Base-by-base conservation (phyloP, 352 stramenopile species). In the Pythium monospermum region DNA sequence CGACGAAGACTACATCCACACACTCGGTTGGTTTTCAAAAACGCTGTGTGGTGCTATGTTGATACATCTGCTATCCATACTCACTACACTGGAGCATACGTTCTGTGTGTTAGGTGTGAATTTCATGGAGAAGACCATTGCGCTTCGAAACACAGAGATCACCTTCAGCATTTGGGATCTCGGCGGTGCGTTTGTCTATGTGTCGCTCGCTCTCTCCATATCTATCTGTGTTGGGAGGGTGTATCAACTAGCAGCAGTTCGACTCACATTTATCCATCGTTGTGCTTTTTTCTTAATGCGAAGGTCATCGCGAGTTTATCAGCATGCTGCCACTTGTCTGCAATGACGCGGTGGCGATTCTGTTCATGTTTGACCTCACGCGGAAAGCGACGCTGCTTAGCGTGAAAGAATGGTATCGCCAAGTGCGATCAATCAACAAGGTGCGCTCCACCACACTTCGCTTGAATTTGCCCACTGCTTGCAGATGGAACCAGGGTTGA, bases 41-140 rank as follows among this genome's bases (percentile, higher is more conserved):
- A 16, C 35, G 21, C 2, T 12, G 35, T 33, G 38, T 13, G n/a
- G 6, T 23, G 38, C 38, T n/a, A 36, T 49, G 18, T 21, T 37
- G 25, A 28, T 49, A n/a, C n/a, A n/a, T n/a, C n/a, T n/a, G n/a
- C n/a, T n/a, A n/a, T n/a, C n/a, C n/a, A n/a, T n/a, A n/a, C n/a
- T n/a, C n/a, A n/a, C n/a, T n/a, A n/a, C n/a, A n/a, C n/a, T n/a
- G n/a, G n/a, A n/a, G n/a, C n/a, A n/a, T n/a, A n/a, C n/a, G n/a
- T n/a, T n/a, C n/a, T n/a, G n/a, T 49, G 49, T 66, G 11, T n/a
- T 39, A 92, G 87, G 91, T 36, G 91, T 98, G 11, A 97, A 97
- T 57, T 98, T 97, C 55, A 97, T 98, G 91, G 91, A 98, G 66
- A 98, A 98, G 65, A 96, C 84, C 2, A 96, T 98, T 48, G 91